Percentiles rank a stretch among this genome's conserved stretches.
Evolutionary conservation across 2,329 filamentous ascomycete species (phyloP).

Genomic region (Neonectria coccinea): DNA sequence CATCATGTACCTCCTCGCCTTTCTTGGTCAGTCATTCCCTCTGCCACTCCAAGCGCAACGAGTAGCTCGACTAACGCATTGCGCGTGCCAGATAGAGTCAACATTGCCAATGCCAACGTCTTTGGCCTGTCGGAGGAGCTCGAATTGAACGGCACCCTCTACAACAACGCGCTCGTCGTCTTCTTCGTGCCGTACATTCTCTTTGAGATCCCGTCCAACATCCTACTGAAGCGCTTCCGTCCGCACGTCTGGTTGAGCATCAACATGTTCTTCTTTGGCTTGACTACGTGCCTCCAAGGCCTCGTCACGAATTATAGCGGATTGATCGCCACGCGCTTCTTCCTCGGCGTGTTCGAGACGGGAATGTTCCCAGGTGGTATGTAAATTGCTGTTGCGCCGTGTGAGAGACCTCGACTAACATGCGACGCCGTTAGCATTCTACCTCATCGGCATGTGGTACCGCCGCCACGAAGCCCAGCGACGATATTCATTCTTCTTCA

Average conservation of each 20-base stretch:
- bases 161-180: slow-evolving; percentile 81
- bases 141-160: slow-evolving; percentile 67
- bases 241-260: slow-evolving; percentile 79
- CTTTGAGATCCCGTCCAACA: slow-evolving; percentile 75
- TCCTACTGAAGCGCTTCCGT: slow-evolving; percentile 72
- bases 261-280: slow-evolving; percentile 88
- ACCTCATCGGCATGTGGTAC: slow-evolving; percentile 91
- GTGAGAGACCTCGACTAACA: slow-evolving; percentile 53
- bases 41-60: not conserved
- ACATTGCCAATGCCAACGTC: slow-evolving; percentile 81
- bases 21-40: slow-evolving; percentile 61
- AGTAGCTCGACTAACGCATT: slow-evolving; percentile 9
- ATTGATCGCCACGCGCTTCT: slow-evolving; percentile 84
- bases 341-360: slow-evolving; percentile 81
- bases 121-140: slow-evolving; percentile 75
- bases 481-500: slow-evolving; percentile 94
- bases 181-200: slow-evolving; percentile 85
- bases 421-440: slow-evolving; percentile 59
- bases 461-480: slow-evolving; percentile 88
- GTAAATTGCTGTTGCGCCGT: slow-evolving; percentile 14
- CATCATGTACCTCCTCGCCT: slow-evolving; percentile 77
- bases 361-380: slow-evolving; percentile 72
- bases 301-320: slow-evolving; percentile 82
- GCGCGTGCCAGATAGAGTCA: slow-evolving; percentile 68
- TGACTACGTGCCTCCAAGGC: slow-evolving; percentile 81